Conservation (phyloP, 495 filamentous ascomycete genomes). For the Barbatosphaeria neglecta region DNA sequence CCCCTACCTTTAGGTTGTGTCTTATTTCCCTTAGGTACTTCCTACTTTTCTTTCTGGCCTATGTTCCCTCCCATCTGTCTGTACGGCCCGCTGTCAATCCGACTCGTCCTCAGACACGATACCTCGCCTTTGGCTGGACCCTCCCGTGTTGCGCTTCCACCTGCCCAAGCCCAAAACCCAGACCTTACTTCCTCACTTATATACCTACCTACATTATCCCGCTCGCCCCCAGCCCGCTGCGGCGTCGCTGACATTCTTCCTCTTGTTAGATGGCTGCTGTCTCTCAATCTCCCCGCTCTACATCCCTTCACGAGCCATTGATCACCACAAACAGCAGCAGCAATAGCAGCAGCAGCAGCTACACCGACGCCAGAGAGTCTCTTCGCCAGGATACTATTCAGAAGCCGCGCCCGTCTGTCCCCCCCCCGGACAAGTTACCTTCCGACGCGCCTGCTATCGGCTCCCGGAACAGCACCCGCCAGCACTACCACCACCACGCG, state of each 20-base stretch:
- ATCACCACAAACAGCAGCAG: background rate
- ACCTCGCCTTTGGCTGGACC: background rate
- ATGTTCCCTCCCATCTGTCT: background rate
- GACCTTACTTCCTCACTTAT: background rate
- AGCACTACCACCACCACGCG: conserved; percentile 9
- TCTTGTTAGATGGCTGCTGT: conserved; percentile 27
- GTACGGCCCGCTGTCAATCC: background rate
- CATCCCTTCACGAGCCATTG: conserved; percentile 6
- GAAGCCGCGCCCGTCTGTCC: background rate
- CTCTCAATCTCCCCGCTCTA: conserved; percentile 14
- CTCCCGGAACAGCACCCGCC: conserved; percentile 1
- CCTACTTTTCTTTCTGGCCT: too few relatives aligned
- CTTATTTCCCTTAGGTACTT: background rate
- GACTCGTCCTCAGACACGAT: background rate
- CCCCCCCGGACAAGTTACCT: background rate
- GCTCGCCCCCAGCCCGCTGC: conserved; percentile 1
- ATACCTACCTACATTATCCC: background rate
- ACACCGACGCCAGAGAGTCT: background rate
- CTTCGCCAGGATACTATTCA: background rate
- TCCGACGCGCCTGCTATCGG: background rate
- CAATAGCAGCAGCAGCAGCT: background rate
- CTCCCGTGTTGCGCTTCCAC: too few relatives aligned
- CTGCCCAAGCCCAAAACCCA: background rate
- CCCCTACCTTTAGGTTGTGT: background rate
- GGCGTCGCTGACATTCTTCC: conserved; percentile 11